A percentile compares a stretch with the other conserved stretches of the same genome.
These are phyloP conservation scores for Tetradesmus lagerheimii DNA, from an alignment of 139 green algal genomes.

Conservation along the genomic window DNA sequence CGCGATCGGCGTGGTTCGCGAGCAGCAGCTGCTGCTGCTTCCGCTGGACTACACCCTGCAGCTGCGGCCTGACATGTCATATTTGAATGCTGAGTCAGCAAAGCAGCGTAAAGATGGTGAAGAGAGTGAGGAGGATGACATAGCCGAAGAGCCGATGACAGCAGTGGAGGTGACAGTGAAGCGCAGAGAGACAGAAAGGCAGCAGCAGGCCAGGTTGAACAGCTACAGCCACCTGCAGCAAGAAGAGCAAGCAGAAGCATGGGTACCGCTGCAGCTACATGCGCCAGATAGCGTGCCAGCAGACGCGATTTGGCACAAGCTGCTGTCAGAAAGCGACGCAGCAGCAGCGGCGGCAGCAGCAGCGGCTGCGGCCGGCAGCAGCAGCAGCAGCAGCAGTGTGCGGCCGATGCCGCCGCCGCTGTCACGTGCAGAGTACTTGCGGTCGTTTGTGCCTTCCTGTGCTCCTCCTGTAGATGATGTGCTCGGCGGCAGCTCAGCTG, in stretches of 20 bases:
- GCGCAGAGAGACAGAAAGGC: conserved; percentile 88
- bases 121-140: not conserved
- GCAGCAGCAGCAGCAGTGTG: conserved; percentile 19
- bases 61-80: conserved; percentile 79
- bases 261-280: conserved; percentile 38
- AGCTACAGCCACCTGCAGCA: conserved; percentile 74
- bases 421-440: conserved; percentile 11
- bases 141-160: conserved; percentile 15
- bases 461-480: not conserved
- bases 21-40: conserved; percentile 78
- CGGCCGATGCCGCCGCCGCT: conserved; percentile 7
- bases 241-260: conserved; percentile 48
- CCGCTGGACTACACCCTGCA: conserved; percentile 86
- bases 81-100: conserved; percentile 63
- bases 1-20: conserved; percentile 74
- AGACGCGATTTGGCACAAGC: conserved; percentile 42
- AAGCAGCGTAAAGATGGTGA: conserved; percentile 15
- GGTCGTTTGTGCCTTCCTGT: conserved; percentile 1
- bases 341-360: conserved; percentile 28
- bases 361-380: not conserved
- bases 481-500: not conserved
- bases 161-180: conserved; percentile 62
- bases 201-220: conserved; percentile 76
- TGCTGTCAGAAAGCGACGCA: conserved; percentile 1
- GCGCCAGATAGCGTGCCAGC: conserved; percentile 59